Percentiles rank a stretch among this genome's conserved stretches.
Evolutionary conservation across 1,284 basidiomycete species (phyloP).

Genomic region (Tilletia setariae): DNA sequence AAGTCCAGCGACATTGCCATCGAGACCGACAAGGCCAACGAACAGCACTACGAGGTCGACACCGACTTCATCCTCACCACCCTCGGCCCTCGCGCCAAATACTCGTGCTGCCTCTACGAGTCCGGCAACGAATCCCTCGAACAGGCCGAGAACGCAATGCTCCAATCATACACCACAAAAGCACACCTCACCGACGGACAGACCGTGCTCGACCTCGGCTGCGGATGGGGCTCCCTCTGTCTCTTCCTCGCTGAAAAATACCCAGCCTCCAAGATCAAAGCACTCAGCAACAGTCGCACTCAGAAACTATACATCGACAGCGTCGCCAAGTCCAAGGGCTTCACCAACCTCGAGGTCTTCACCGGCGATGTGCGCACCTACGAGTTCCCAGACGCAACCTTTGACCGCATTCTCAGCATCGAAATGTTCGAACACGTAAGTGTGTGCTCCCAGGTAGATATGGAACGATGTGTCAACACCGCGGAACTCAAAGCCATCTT

Average conservation of each 20-base stretch:
- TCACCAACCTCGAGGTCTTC: constrained; percentile 65
- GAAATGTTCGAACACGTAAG: constrained; percentile 84
- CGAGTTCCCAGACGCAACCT: constrained; percentile 62
- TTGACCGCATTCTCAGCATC: constrained; percentile 72
- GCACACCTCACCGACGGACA: constrained; percentile 66
- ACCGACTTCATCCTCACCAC: constrained; percentile 45
- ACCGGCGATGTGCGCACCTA: constrained; percentile 71
- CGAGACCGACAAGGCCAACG: constrained; percentile 69
- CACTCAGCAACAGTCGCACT: constrained; percentile 69
- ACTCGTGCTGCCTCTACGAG: constrained; percentile 65
- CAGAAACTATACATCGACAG: constrained; percentile 69
- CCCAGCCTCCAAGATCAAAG: constrained; percentile 66
- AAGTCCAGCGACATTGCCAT: constrained; percentile 65
- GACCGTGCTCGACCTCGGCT: constrained; percentile 70
- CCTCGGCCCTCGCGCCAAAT: constrained; percentile 41
- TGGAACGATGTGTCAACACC: background rate
- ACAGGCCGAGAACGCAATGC: constrained; percentile 66
- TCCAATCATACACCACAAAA: constrained; percentile 70
- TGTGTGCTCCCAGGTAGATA: background rate
- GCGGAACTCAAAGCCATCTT: background rate
- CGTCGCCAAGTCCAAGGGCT: constrained; percentile 61
- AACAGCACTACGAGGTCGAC: constrained; percentile 72
- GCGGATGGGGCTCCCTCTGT: constrained; percentile 73
- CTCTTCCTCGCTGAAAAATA: constrained; percentile 72
- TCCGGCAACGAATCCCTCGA: constrained; percentile 66